Base-by-base conservation (phyloP, 2,329 filamentous ascomycete species). In the Fusarium concolor region DNA sequence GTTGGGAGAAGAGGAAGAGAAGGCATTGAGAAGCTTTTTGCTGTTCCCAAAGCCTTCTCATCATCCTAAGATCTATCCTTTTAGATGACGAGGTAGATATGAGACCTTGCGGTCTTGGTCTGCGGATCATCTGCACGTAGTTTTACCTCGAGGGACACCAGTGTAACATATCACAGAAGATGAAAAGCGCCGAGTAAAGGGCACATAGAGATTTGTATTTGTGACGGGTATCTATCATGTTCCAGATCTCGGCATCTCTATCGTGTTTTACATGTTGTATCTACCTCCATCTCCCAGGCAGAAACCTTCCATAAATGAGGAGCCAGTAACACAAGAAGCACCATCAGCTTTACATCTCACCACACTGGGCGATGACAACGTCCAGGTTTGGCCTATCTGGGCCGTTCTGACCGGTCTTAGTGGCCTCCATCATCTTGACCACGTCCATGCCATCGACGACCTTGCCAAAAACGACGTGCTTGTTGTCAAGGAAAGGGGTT, bases 401-500 rank as follows among this genome's bases (percentile, higher is more conserved):
- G 50, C 87, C 88, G 33, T 85, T 82, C 68, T 88, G 87, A 5
- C 90, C 92, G 11, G 92, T 96, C 79, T 95, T 91, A 31, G 93
- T 96, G 65, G 92, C 90, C 84, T 98, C 95, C 80, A 99, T 91
- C 88, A 97, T 98, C 71, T 85, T 87, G 42, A 98, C 92, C 8
- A 97, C 89, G 62, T 97, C 93, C 87, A 97, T 91, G 37, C 95
- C 94, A 39, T 94, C 92, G 43, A 93, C 84, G 3, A 98, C 95
- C 77, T 92, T 90, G 50, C 96, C 96, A 74, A 98, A 98, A 18
- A 98, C 94, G 57, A 97, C 94, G 78, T 99, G 96, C 81, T 98
- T 98, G 76, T 87, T 88, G 80, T 98, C 92, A 26, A 99, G 83
- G 76, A 96, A 96, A 3, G 93, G 93, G 0, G 95, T 96, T 7